Evolutionary conservation across 2,329 filamentous ascomycete genomes (phyloP), one percentile per base, ranked within the genome.

Genomic region (Nakataea oryzae): DNA sequence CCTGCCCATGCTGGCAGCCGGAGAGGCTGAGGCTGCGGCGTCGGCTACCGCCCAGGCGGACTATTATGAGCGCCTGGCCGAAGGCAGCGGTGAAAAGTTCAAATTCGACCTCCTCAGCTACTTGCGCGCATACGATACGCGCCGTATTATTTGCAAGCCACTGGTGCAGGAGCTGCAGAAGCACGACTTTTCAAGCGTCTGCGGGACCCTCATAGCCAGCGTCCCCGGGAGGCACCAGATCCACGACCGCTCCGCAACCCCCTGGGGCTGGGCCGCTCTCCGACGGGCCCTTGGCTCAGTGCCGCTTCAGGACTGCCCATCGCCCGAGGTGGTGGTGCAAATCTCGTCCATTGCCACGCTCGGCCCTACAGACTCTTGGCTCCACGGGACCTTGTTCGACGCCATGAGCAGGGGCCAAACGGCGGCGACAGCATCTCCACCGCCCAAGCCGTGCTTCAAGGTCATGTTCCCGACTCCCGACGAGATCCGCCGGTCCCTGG

Each of bases 301-400:
- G 3, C 80, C 84, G 1, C 73, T 80, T 2, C 68, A 74, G 24
- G 63, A 69, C 34, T 74, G 73, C 9, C 63, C 72, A 29, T 70
- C 79, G 0, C 24, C 59, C 21, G 78, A 83, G 29, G 74, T 90
- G 30, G 81, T 85, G 1, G 72, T 81, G 4, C 85, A 95, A 73
- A 77, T 93, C 54, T 96, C 91, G 0, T 96, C 91, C 0, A 89
- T 96, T 58, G 91, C 91, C 2, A 91, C 90, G 0, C 78, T 96
- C 0, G 90, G 89, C 0, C 76, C 79, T 29, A 87, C 80, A 11
- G 83, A 91, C 60, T 83, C 80, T 61, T 96, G 91, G 91, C 76
- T 96, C 0, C 81, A 81, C 59, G 79, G 84, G 28, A 86, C 83
- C 0, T 75, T 90, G 21, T 88, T 89, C 68, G 73, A 74, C 13